Conservation (phyloP, 805 yeast species). For the Clavispora santaluciae region DNA sequence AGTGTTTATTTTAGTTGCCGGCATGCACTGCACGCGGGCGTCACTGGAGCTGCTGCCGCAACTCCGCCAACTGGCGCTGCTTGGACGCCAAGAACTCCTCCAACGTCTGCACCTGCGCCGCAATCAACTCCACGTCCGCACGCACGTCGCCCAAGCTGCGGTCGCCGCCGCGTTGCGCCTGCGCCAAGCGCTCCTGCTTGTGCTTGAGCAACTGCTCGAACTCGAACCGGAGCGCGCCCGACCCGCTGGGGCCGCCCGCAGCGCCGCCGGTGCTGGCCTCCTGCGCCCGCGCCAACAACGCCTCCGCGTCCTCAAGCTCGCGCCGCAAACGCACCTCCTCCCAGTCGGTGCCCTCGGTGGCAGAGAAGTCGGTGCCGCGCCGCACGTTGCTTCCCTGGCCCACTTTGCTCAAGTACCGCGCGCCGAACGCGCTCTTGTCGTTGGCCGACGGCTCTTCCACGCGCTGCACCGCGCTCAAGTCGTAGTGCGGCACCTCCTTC, state of each 20-base stretch:
- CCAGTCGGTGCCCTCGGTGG: constrained; percentile 83
- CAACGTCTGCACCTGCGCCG: constrained; percentile 68
- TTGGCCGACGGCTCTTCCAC: constrained; percentile 15
- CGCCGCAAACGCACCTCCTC: constrained; percentile 81
- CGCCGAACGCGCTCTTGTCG: constrained; percentile 43
- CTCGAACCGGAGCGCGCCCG: constrained; percentile 48
- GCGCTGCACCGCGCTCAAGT: constrained; percentile 31
- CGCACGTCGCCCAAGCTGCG: constrained; percentile 48
- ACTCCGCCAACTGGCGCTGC: constrained; percentile 48
- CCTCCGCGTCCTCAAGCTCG: constrained; percentile 71
- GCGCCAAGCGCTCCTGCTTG: constrained; percentile 55
- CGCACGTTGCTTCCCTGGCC: constrained; percentile 43
- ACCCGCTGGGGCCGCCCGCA: constrained; percentile 9
- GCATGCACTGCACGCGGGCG: neutral
- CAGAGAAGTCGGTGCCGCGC: constrained; percentile 66
- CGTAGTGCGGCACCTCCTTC: constrained; percentile 75
- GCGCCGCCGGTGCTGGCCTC: constrained; percentile 9
- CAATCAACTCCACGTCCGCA: constrained; percentile 63
- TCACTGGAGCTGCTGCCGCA: constrained; percentile 8
- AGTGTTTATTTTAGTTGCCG: neutral
- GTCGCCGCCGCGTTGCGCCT: constrained; percentile 10
- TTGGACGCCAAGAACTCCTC: constrained; percentile 63
- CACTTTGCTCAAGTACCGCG: constrained; percentile 50
- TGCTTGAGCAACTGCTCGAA: constrained; percentile 77
- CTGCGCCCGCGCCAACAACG: constrained; percentile 51